Evolutionary conservation across 2,329 filamentous ascomycete genomes (phyloP), one percentile per base, ranked within the genome.

Genomic region (Paecilomyces variotii): DNA sequence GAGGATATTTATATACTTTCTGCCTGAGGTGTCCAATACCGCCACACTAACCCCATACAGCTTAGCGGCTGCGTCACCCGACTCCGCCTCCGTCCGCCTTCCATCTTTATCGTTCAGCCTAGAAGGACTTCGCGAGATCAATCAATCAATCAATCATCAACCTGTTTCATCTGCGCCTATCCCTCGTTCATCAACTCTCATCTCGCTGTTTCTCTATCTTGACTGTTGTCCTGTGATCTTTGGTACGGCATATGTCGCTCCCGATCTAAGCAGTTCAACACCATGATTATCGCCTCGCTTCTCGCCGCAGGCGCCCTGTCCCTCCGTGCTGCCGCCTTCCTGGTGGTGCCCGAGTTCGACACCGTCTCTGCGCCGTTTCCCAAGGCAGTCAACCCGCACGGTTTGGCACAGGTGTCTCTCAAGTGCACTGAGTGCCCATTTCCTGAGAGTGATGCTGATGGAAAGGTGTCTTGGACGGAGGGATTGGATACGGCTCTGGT

Each of bases 381-480:
- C 55, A 62, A 61, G 24, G 54, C 24, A 10, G 51, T 72, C 11
- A 61, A 67, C 50, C 70, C 67, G 0, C 26, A 69, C 25, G 65
- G 67, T 53, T 61, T 68, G 54, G 62, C 69, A 34, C 60, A 64
- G 24, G 58, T 76, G 52, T 67, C 69, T 27, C 64, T 77, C 24
- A 60, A 64, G 53, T 77, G 75, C 62, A 65, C 67, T 32, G 71
- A 75, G 51, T 77, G 75, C 57, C 75, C 74, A 0, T 73, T 76
- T 63, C 70, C 70, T 32, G 65, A 70, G 59, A 56, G 67, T 12
- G 59, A 62, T 34, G 62, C 67, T 7, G 65, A 71, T 60, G 69
- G 70, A 19, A 60, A 62, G 30, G 64, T 69, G 61, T 67, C 60
- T 65, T 71, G 70, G 71, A 65, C 68, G 58, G 69, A 76, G 59